phyloP scores from a whole-genome alignment of 2,329 filamentous ascomycete species.

The Cladophialophora yegresii region DNA sequence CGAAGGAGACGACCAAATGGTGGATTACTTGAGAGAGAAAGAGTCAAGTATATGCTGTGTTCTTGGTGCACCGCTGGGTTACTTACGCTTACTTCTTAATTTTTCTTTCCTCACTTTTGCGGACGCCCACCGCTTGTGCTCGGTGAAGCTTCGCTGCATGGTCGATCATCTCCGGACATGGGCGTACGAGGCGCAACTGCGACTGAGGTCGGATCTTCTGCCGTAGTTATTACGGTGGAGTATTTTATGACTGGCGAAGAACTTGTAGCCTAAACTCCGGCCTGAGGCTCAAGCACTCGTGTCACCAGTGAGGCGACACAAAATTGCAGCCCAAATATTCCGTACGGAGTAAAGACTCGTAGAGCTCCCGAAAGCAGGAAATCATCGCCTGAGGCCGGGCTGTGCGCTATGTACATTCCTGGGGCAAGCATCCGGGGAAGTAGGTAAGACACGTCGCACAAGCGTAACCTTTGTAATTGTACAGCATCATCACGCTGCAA shows the following conservation, averaged over 20 bases:
- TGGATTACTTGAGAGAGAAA: not conserved
- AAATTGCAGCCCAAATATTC: not conserved
- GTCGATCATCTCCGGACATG: conserved; percentile 5
- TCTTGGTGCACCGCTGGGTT: not conserved
- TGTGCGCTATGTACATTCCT: not conserved
- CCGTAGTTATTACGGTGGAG: not conserved
- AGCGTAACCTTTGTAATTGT: not conserved
- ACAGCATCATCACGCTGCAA: conserved; percentile 11
- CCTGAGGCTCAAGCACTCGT: not conserved
- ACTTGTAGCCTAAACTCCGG: not conserved
- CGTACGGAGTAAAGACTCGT: no score
- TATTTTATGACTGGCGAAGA: not conserved
- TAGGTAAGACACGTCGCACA: conserved; percentile 4
- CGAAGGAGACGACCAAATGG: not conserved
- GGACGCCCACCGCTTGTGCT: not conserved
- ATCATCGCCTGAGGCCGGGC: not conserved
- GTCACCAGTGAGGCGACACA: not conserved
- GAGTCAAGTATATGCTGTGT: not conserved
- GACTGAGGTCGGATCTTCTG: not conserved
- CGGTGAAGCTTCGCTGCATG: not conserved
- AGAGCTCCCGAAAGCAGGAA: not conserved
- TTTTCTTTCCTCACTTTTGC: not conserved
- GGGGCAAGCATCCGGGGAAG: conserved; percentile 9
- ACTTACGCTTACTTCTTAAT: not conserved
- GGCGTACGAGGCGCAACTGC: not conserved